Base-by-base conservation (phyloP, 441 rosid genomes). In the Cnidoscolus chayamansa region DNA sequence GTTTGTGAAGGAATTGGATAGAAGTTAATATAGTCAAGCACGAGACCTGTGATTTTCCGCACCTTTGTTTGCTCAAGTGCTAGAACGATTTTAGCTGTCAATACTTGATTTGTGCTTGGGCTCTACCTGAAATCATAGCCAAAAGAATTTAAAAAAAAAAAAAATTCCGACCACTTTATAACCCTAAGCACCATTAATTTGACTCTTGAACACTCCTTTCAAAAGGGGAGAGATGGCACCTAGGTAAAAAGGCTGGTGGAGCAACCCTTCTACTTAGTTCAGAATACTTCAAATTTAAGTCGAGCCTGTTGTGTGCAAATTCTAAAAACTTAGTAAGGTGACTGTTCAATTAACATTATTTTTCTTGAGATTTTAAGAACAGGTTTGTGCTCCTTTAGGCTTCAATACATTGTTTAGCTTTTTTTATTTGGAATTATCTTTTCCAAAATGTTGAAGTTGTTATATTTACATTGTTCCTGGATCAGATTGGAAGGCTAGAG, bases 401-500 rank as follows among this genome's bases (percentile, higher is more conserved):
- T 67, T 35, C 45, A 40, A 3, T 40, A 40, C 45, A 40, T 5
- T 40, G 45, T 40, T 40, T 40, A 3, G 40, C 7, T 40, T 40
- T 40, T 40, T 40, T 35, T 35, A 4, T 3, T 40, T 40, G 45
- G 45, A 40, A 40, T 40, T 40, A 40, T 40, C 45, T 40, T 4
- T 40, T 40, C 7, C 6, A 7, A 40, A 40, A 40, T 40, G 45
- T 40, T 40, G 6, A 16, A 70, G 30, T 50, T 13, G 43, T n/a
- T 68, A 15, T 73, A 35, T 16, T 31, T 8, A 43, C 43, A 40
- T 53, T 15, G 67, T 59, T 73, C 32, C 25, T 64, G 48, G 59
- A 64, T 67, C 84, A 94, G 99, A 94, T 78, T 90, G 97, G 99
- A 94, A 89, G 81, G 93, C 96, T 58, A 87, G 94, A 53, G 88